Evolutionary conservation across 2,329 filamentous ascomycete genomes (phyloP).

Genomic region (Botrytis squamosa): DNA sequence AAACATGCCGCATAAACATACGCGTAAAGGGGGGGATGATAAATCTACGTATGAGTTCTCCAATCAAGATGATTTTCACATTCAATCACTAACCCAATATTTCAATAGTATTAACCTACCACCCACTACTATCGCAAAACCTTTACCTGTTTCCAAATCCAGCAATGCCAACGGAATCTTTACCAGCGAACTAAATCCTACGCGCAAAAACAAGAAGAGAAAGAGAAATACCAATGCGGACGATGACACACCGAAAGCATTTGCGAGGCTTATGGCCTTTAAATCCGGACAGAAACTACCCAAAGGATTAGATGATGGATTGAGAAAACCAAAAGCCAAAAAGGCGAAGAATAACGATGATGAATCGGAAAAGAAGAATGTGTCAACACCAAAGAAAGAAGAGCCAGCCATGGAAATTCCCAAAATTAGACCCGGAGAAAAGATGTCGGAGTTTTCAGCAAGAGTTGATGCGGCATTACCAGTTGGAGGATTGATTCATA

Average conservation of each 20-base stretch:
- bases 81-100: constrained; percentile 27
- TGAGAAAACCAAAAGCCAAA: constrained; percentile 39
- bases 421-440: constrained; percentile 80
- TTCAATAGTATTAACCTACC: constrained; percentile 49
- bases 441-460: constrained; percentile 74
- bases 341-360: constrained; percentile 33
- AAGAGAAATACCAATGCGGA: constrained; percentile 49
- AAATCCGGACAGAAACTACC: constrained; percentile 59
- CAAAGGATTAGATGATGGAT: constrained; percentile 71
- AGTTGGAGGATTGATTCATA: constrained; percentile 66
- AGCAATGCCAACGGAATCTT: constrained; percentile 42
- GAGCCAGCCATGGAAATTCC: constrained; percentile 46
- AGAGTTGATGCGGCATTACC: constrained; percentile 85
- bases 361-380: constrained; percentile 22
- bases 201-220: constrained; percentile 43
- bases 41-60: constrained; percentile 49
- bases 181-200: constrained; percentile 38
- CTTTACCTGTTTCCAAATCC: constrained; percentile 54
- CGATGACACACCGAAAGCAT: constrained; percentile 81
- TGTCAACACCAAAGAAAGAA: constrained; percentile 26
- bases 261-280: constrained; percentile 79
- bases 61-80: not conserved
- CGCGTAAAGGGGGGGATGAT: constrained; percentile 59
- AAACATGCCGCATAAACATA: constrained; percentile 85
- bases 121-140: constrained; percentile 56